These are phyloP conservation scores for Trypanosoma brucei DNA, from an alignment of 208 protist species.

Conservation along the genomic window DNA sequence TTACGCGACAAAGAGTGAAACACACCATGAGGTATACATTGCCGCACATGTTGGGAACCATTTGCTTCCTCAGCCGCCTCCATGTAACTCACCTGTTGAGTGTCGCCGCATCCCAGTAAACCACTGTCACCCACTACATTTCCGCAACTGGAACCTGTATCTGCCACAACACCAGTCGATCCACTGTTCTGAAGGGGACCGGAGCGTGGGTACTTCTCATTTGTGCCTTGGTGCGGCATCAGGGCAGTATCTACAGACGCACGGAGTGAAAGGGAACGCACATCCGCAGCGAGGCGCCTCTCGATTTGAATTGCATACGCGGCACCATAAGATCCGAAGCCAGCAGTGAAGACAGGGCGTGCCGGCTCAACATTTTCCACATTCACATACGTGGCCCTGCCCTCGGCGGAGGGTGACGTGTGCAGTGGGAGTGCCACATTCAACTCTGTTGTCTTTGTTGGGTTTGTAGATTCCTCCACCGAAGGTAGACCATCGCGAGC, in stretches of 20 bases:
- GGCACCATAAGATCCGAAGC: not conserved
- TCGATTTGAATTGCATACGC: constrained; percentile 4
- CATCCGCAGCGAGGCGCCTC: constrained; percentile 6
- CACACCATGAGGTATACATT: not conserved
- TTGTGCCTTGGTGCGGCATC: not conserved
- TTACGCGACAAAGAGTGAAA: no score
- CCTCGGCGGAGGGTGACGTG: constrained; percentile 4
- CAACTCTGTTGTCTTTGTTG: not conserved
- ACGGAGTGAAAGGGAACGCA: constrained; percentile 21
- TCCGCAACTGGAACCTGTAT: not conserved
- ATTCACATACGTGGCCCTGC: constrained; percentile 15
- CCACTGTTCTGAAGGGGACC: not conserved
- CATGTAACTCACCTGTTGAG: not conserved
- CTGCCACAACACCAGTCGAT: not conserved
- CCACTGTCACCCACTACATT: not conserved
- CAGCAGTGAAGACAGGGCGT: constrained; percentile 13
- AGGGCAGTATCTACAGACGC: constrained; percentile 5
- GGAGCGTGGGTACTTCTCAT: not conserved
- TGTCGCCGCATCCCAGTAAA: not conserved
- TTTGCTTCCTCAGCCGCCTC: not conserved
- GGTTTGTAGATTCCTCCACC: not conserved
- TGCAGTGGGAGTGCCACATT: not conserved
- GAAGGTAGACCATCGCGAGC: not conserved
- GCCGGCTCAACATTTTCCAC: constrained; percentile 12
- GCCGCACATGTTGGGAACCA: not conserved